phyloP scores from a whole-genome alignment of 169 alveolate species.

The Babesia ovis region DNA sequence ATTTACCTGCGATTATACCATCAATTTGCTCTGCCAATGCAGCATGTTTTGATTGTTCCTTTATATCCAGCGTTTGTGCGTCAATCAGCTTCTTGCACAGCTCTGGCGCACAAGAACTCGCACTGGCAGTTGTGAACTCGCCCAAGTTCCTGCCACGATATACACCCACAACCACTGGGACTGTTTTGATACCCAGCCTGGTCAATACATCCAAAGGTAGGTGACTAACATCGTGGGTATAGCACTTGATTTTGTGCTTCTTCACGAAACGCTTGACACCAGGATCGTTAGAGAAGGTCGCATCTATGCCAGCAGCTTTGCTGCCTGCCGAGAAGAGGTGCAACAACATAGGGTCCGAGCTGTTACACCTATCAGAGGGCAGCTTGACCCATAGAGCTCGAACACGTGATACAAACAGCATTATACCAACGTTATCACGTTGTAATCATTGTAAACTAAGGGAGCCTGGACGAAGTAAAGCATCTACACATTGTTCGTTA shows the following conservation, averaged over 20 bases:
- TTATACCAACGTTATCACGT: too few species aligned
- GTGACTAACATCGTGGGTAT: conserved; percentile 12
- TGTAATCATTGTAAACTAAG: too few species aligned
- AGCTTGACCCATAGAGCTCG: conserved; percentile 26
- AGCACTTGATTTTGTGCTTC: conserved; percentile 34
- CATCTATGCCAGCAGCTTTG: neutral
- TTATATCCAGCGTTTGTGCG: neutral
- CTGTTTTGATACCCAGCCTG: conserved; percentile 35
- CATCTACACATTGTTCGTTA: too few species aligned
- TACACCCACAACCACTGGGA: conserved; percentile 41
- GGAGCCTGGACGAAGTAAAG: too few species aligned
- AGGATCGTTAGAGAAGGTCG: neutral
- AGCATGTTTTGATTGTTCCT: neutral
- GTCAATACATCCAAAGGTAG: conserved; percentile 14
- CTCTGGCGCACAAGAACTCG: neutral
- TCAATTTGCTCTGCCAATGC: neutral
- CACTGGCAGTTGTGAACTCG: conserved; percentile 10
- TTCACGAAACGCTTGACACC: neutral
- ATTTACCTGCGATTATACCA: neutral
- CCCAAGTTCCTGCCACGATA: conserved; percentile 32
- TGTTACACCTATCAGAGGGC: neutral
- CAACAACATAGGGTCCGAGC: conserved; percentile 5
- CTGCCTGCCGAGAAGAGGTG: conserved; percentile 2
- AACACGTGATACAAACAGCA: conserved; percentile 4
- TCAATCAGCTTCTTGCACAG: conserved; percentile 33